Evolutionary conservation across 148 eudicot species (phyloP).

Genomic region (Pharnaceum exiguum): DNA sequence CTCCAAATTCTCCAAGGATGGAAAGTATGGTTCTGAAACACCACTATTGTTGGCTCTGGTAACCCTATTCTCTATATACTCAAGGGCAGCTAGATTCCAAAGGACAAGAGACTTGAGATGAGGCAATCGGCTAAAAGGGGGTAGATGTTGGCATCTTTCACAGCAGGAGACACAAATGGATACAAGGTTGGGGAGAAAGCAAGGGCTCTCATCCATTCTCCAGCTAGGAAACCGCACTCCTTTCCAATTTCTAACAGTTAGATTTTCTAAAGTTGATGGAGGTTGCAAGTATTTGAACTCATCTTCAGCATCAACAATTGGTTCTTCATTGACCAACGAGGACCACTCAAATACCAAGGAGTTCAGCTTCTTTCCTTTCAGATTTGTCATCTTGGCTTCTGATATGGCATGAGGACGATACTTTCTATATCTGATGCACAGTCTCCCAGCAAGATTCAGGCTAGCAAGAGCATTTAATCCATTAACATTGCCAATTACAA

Average conservation of each 20-base stretch:
- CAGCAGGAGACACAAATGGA: background rate
- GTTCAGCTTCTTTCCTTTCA: background rate
- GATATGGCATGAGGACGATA: background rate
- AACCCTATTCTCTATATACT: background rate
- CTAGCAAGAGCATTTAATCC: too few species aligned
- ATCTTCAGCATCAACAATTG: background rate
- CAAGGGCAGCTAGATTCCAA: background rate
- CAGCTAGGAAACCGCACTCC: slow-evolving; percentile 5
- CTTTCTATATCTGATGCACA: too few species aligned
- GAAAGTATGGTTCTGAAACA: background rate
- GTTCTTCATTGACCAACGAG: background rate
- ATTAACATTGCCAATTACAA: too few species aligned
- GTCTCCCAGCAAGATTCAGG: too few species aligned
- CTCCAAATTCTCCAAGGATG: background rate
- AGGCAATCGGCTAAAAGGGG: background rate
- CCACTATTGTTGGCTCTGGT: background rate
- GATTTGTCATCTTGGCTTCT: background rate
- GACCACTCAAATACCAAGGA: background rate
- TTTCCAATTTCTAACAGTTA: background rate
- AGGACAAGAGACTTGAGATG: slow-evolving; percentile 4
- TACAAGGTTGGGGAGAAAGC: too few species aligned
- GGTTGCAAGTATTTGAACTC: background rate
- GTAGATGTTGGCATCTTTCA: background rate
- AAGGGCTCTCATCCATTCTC: slow-evolving; percentile 1
- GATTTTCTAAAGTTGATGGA: background rate